These are phyloP conservation scores for Candida insectalens DNA, from an alignment of 805 yeast species.

Conservation along the genomic window DNA sequence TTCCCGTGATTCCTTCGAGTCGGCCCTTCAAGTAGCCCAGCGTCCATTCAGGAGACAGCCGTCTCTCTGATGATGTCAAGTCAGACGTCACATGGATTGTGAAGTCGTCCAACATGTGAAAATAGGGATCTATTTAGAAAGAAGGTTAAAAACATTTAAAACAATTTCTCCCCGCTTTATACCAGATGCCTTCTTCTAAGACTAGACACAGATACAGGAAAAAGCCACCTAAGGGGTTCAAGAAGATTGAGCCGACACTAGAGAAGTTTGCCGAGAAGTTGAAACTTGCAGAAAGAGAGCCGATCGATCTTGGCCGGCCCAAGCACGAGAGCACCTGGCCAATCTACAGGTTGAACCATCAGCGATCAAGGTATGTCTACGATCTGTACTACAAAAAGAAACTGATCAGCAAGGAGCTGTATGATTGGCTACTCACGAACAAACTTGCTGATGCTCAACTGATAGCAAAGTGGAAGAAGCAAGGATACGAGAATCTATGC, in stretches of 20 bases:
- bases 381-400: constrained; percentile 64
- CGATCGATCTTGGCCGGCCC: constrained; percentile 32
- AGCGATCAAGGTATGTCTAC: constrained; percentile 66
- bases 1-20: constrained; percentile 67
- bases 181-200: background rate
- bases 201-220: constrained; percentile 19
- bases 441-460: constrained; percentile 57
- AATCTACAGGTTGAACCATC: constrained; percentile 60
- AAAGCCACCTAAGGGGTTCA: constrained; percentile 67
- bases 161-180: too few relatives aligned
- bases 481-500: constrained; percentile 79
- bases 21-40: constrained; percentile 39
- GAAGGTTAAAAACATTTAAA: background rate
- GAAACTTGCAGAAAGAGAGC: constrained; percentile 38
- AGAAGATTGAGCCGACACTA: constrained; percentile 57
- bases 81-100: constrained; percentile 52
- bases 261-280: constrained; percentile 47
- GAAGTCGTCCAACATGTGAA: constrained; percentile 18
- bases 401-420: constrained; percentile 55
- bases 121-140: background rate
- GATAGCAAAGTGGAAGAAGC: constrained; percentile 56
- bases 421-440: constrained; percentile 63
- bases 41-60: constrained; percentile 56
- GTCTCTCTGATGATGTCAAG: constrained; percentile 59
- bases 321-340: constrained; percentile 60